Evolutionary conservation across 2,329 filamentous ascomycete genomes (phyloP), one percentile per base, ranked within the genome.

Genomic region (Akanthomyces dipterigenus): DNA sequence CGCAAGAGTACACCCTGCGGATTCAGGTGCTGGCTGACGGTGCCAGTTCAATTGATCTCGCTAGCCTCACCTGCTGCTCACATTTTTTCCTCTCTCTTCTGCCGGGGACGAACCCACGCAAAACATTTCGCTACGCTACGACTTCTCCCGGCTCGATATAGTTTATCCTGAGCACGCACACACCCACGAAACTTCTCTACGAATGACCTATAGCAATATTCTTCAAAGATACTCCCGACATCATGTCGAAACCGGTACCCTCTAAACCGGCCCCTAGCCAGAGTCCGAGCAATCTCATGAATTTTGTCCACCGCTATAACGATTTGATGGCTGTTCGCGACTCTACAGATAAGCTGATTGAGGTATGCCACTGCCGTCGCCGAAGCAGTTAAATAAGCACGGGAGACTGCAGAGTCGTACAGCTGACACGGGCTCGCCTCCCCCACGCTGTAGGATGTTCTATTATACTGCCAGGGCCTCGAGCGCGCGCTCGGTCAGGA

Each of bases 401-500:
- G 18, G 18, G n/a, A 11, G 48, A 34, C 28, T 14, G 26, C 26
- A 50, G 48, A 50, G 28, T 12, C 18, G 16, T 26, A n/a, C 38
- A 26, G 14, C 42, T 49, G 43, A 57, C 55, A 48, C 31, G 31
- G 8, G 31, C 31, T 34, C 31, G 6, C 51, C 34, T 54, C 36
- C 28, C 20, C 53, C 28, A 18, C 20, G 6, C 9, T 42, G 12
- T 22, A 83, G 80, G 80, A 82, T 63, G 71, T 82, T 34, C 69
- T 82, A 62, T 65, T 76, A 49, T 79, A 81, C 64, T 71, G 71
- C 64, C 74, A 83, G 62, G 66, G 67, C 16, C 62, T 81, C 54
- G 80, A 85, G 67, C 72, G 69, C 20, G 67, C 62, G 6, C 68
- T 82, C 4, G 73, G 72, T 24, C 67, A 73, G 40, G 79, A 85